These are phyloP conservation scores for Taiwanofungus camphoratus DNA, from an alignment of 1,284 basidiomycete genomes.

Conservation along the genomic window DNA sequence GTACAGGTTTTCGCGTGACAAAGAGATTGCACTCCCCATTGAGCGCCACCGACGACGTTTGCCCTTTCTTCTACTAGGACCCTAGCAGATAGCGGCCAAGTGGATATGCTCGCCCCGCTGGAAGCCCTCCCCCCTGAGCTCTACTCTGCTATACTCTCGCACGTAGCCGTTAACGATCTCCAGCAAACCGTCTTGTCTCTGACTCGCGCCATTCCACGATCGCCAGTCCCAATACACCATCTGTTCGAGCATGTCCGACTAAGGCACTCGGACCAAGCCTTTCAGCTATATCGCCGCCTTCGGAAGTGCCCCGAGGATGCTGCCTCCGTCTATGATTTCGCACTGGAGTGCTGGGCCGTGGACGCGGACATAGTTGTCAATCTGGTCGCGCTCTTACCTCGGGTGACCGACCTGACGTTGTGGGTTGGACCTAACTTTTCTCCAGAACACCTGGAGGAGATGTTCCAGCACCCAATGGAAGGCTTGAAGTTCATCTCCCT, in stretches of 20 bases:
- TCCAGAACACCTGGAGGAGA: slow-evolving; percentile 60
- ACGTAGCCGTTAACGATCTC: slow-evolving; percentile 34
- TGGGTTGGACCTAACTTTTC: slow-evolving; percentile 58
- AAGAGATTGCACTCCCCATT: no score
- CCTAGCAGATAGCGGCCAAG: neutral
- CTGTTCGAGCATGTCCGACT: slow-evolving; percentile 50
- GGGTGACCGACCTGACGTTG: slow-evolving; percentile 42
- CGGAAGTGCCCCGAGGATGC: slow-evolving; percentile 29
- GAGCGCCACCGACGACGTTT: no score
- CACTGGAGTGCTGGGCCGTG: slow-evolving; percentile 49
- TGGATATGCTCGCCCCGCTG: slow-evolving; percentile 11
- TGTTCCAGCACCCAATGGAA: slow-evolving; percentile 39
- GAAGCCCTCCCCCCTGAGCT: slow-evolving; percentile 49
- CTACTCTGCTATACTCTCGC: slow-evolving; percentile 46
- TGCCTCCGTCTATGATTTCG: slow-evolving; percentile 40
- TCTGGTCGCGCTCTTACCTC: slow-evolving; percentile 43
- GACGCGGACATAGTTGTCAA: slow-evolving; percentile 62
- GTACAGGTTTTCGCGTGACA: no score
- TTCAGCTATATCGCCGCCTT: slow-evolving; percentile 45
- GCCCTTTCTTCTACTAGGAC: no score
- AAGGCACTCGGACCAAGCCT: slow-evolving; percentile 36
- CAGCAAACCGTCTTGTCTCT: slow-evolving; percentile 46
- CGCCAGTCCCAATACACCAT: slow-evolving; percentile 43
- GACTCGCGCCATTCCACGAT: slow-evolving; percentile 46
- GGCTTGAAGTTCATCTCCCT: slow-evolving; percentile 42